Evolutionary conservation across 2,329 filamentous ascomycete species (phyloP).

Genomic region (Aspergillus ibericus): DNA sequence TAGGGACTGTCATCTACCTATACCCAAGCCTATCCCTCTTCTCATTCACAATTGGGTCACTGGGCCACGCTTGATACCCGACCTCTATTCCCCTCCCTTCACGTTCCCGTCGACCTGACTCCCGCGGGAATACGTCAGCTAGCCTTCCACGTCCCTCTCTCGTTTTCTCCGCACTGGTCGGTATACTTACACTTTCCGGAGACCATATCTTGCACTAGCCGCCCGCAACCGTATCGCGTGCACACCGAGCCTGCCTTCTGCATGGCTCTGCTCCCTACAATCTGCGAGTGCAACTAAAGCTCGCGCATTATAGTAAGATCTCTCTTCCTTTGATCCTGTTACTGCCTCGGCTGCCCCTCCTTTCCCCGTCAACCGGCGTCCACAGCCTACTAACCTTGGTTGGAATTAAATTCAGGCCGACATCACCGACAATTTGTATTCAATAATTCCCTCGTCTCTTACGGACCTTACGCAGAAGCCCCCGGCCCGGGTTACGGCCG

Average conservation of each 20-base stretch:
- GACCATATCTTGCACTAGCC: conserved; percentile 1
- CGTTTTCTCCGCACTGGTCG: conserved; percentile 8
- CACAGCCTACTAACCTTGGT: conserved; percentile 9
- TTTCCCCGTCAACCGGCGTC: background rate
- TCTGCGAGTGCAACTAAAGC: conserved; percentile 24
- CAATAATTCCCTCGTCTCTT: background rate
- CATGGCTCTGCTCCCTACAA: conserved; percentile 27
- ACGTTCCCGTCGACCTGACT: conserved; percentile 1
- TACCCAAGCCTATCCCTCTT: conserved; percentile 6
- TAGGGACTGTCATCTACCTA: conserved; percentile 9
- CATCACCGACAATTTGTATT: conserved; percentile 2
- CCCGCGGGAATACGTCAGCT: background rate
- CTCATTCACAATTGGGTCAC: conserved; percentile 14
- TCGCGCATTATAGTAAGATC: conserved; percentile 20
- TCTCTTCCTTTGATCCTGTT: conserved; percentile 9
- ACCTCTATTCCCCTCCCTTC: conserved; percentile 5
- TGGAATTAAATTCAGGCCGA: conserved; percentile 7
- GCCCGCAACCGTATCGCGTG: conserved; percentile 32
- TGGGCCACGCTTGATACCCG: conserved; percentile 12
- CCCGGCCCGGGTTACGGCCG: conserved; percentile 74
- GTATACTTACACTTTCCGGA: conserved; percentile 11
- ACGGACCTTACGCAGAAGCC: conserved; percentile 10
- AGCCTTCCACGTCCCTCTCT: conserved; percentile 5
- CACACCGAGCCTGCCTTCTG: conserved; percentile 23
- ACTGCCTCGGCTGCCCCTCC: conserved; percentile 2